A percentile compares a stretch with the other conserved stretches of the same genome.
Conservation (phyloP, 495 filamentous ascomycete genomes). For the Penicillium maclennaniae region DNA sequence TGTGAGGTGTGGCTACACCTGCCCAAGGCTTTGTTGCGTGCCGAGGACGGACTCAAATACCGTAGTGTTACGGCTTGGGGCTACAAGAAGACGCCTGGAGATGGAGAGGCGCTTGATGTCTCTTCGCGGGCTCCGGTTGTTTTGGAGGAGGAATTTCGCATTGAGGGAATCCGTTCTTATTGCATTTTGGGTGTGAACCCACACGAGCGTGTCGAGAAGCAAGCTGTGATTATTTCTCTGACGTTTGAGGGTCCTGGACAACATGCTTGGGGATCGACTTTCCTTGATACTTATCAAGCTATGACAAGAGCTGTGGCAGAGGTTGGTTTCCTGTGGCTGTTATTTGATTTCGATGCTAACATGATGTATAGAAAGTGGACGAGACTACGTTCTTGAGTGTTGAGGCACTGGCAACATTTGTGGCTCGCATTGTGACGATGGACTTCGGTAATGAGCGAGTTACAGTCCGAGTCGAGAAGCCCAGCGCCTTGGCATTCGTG, state of each 20-base stretch:
- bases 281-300: slow-evolving; percentile 42
- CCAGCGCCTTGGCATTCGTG: slow-evolving; percentile 55
- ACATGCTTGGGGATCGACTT: slow-evolving; percentile 37
- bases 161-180: slow-evolving; percentile 43
- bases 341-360: background rate
- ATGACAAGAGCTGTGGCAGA: slow-evolving; percentile 45
- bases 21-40: slow-evolving; percentile 42
- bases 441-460: slow-evolving; percentile 49
- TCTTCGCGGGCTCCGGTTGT: slow-evolving; percentile 31
- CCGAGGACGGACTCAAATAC: slow-evolving; percentile 40
- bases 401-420: slow-evolving; percentile 51
- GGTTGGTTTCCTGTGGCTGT: slow-evolving; percentile 24
- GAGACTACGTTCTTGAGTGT: slow-evolving; percentile 52
- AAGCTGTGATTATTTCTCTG: slow-evolving; percentile 50
- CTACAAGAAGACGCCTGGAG: slow-evolving; percentile 21
- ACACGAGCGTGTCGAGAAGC: slow-evolving; percentile 56
- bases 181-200: slow-evolving; percentile 56
- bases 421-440: slow-evolving; percentile 50
- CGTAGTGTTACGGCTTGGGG: slow-evolving; percentile 41
- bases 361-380: slow-evolving; percentile 43
- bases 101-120: slow-evolving; percentile 11
- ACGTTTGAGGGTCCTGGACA: slow-evolving; percentile 43
- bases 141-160: slow-evolving; percentile 42
- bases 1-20: slow-evolving; percentile 41
- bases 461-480: slow-evolving; percentile 54